These are phyloP conservation scores for Mycena filopes DNA, from an alignment of 768 basidiomycete genomes.

Conservation along the genomic window DNA sequence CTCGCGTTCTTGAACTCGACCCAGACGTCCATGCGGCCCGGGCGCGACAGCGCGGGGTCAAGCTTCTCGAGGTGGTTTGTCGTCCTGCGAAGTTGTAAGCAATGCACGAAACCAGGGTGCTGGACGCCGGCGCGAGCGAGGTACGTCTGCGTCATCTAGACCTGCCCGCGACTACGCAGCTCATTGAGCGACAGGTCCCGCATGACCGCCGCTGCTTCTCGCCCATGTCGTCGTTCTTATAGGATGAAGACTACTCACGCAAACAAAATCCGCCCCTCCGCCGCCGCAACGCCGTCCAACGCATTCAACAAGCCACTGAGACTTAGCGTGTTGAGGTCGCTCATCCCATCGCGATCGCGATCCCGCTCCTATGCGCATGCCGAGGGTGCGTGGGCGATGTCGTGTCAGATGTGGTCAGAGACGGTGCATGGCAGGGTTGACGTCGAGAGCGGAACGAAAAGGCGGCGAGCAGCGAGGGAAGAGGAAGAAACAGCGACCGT, in stretches of 20 bases:
- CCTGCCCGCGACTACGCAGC: no score
- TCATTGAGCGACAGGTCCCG: no score
- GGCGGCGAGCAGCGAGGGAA: neutral
- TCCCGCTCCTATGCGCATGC: constrained; percentile 42
- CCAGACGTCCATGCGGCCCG: constrained; percentile 94
- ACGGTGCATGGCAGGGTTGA: no score
- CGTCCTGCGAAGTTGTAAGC: constrained; percentile 57
- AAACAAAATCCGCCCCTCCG: constrained; percentile 89
- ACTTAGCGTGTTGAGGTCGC: constrained; percentile 84
- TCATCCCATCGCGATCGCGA: constrained; percentile 64
- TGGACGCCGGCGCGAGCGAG: neutral
- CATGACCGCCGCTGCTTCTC: no score
- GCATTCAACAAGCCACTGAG: constrained; percentile 87
- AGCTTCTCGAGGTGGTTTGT: constrained; percentile 93
- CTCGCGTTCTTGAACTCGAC: constrained; percentile 90
- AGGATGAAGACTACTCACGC: constrained; percentile 65
- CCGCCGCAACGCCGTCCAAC: constrained; percentile 86
- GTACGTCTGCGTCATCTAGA: no score
- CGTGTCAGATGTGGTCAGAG: no score
- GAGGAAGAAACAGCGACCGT: neutral
- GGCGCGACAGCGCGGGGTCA: constrained; percentile 91
- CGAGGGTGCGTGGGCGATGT: neutral
- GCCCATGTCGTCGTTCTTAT: no score
- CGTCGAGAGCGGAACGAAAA: neutral
- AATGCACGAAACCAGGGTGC: constrained; percentile 40